These are phyloP conservation scores for Rhizoclosmatium sp. DNA, from an alignment of 192 early-diverging fungal genomes.

Conservation along the genomic window DNA sequence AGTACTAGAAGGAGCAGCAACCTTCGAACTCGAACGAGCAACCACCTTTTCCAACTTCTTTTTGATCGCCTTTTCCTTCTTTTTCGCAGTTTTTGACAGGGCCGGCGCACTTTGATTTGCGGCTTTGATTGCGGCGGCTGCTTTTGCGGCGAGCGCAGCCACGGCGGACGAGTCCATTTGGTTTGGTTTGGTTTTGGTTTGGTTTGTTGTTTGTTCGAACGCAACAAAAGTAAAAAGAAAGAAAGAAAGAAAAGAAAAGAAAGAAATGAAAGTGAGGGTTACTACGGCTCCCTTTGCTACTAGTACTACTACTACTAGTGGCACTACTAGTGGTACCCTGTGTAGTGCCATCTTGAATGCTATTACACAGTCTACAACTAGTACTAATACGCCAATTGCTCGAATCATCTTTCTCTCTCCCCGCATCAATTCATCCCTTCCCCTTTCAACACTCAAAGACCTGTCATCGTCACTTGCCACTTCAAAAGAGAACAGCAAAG, in stretches of 20 bases:
- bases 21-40: not conserved
- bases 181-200: not conserved
- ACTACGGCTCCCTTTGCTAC: too few relatives aligned
- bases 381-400: too few relatives aligned
- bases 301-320: too few relatives aligned
- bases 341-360: too few relatives aligned
- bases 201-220: not conserved
- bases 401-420: too few relatives aligned
- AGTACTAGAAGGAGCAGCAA: not conserved
- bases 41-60: not conserved
- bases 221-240: not conserved
- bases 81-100: not conserved
- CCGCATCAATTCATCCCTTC: too few relatives aligned
- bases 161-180: not conserved
- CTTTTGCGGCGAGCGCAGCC: not conserved
- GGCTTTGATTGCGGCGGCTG: slow-evolving; percentile 6
- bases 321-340: too few relatives aligned
- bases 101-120: not conserved
- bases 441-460: too few relatives aligned
- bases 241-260: slow-evolving; percentile 20
- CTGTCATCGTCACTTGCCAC: too few relatives aligned
- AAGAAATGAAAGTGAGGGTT: not conserved
- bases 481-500: too few relatives aligned
- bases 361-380: too few relatives aligned
- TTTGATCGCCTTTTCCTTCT: slow-evolving; percentile 12